phyloP scores from a whole-genome alignment of 306 rosid genomes.

The Erythrophleum fordii region DNA sequence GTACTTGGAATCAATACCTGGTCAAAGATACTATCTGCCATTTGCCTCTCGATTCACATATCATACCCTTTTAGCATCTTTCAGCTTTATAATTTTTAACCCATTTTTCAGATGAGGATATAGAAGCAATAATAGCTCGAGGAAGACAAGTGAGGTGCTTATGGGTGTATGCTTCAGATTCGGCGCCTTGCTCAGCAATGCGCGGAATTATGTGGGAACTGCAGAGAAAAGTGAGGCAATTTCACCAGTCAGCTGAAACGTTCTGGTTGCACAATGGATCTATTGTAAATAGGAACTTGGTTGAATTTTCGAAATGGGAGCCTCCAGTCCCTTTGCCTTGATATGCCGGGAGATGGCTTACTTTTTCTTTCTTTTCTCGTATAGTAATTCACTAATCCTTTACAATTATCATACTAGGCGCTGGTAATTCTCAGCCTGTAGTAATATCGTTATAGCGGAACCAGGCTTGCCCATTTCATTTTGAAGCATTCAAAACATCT shows the following conservation, averaged over 20 bases:
- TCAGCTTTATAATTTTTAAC: neutral
- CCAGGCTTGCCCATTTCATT: neutral
- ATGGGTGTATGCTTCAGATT: conserved; percentile 71
- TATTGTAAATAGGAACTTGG: conserved; percentile 67
- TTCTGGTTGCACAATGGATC: conserved; percentile 95
- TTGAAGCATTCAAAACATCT: neutral
- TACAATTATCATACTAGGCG: neutral
- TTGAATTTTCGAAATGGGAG: conserved; percentile 79
- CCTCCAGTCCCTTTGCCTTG: conserved; percentile 81
- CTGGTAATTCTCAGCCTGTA: neutral
- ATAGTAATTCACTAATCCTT: conserved; percentile 16
- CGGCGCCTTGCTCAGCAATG: conserved; percentile 88
- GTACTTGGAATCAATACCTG: conserved; percentile 92
- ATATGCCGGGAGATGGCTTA: conserved; percentile 33
- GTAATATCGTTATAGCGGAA: neutral
- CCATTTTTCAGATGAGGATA: conserved; percentile 57
- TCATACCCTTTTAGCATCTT: neutral
- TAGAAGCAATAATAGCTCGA: conserved; percentile 70
- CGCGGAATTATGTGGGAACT: conserved; percentile 93
- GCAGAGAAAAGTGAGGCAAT: conserved; percentile 86
- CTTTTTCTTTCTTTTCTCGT: neutral
- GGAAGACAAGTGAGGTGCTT: conserved; percentile 80
- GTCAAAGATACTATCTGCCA: conserved; percentile 43
- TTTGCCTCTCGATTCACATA: conserved; percentile 30
- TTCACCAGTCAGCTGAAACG: conserved; percentile 92